Conservation (phyloP, 306 rosid species). For the Cercis canadensis region DNA sequence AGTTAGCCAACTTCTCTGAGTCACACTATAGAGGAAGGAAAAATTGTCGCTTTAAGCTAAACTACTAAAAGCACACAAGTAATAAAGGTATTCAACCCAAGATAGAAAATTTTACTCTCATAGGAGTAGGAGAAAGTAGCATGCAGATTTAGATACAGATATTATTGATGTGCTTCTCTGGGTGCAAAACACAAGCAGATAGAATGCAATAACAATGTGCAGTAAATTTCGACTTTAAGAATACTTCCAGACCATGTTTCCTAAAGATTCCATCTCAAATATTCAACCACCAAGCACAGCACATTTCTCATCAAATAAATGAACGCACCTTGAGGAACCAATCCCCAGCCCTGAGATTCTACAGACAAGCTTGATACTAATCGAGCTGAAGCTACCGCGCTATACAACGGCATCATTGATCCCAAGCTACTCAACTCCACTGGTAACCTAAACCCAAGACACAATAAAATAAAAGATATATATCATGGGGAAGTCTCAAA, state of each 20-base stretch:
- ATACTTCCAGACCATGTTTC: not conserved
- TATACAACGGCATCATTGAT: conserved; percentile 67
- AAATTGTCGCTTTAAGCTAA: not conserved
- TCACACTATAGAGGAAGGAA: not conserved
- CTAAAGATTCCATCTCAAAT: not conserved
- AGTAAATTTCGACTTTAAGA: not conserved
- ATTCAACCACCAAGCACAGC: not conserved
- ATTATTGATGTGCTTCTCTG: not conserved
- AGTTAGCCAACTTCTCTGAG: conserved; percentile 3
- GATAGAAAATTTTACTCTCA: not conserved
- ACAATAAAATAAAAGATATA: not conserved
- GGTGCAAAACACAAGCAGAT: conserved; percentile 11
- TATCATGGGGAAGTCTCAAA: not conserved
- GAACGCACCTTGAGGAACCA: conserved; percentile 72
- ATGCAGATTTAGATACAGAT: conserved; percentile 1
- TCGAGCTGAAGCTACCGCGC: conserved; percentile 63
- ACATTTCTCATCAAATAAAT: not conserved
- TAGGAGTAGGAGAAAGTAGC: not conserved
- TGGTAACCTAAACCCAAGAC: conserved; percentile 48
- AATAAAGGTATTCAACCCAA: not conserved
- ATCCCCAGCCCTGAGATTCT: conserved; percentile 61
- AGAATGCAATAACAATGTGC: not conserved
- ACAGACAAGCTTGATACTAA: conserved; percentile 60
- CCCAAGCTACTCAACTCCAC: conserved; percentile 56
- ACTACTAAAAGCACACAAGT: not conserved